Evolutionary conservation across 495 filamentous ascomycete species (phyloP), one percentile per base, ranked within the genome.

Genomic region (Glonium stellatum): DNA sequence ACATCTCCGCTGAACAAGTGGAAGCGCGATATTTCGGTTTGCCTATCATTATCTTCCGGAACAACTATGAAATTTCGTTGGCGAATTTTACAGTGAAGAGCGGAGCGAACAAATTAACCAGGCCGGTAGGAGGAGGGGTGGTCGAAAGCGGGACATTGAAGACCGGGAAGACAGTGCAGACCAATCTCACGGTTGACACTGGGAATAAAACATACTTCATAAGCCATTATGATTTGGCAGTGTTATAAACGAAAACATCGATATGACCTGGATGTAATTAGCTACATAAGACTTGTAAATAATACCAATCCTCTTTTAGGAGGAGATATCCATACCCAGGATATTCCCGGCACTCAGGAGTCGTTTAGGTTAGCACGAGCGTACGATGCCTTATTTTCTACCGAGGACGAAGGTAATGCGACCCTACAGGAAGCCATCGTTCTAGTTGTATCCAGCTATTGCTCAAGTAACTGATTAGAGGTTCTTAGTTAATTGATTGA

Each of bases 51-150:
- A 56, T 67, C 9, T 69, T 22, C 31, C 23, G 71, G 25, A 73
- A 72, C 49, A 55, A 59, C 19, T 74, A 76, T 64, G 83, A 85
- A 71, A 80, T 84, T 18, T 65, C 72, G 27, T 57, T 86, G 57
- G 83, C 82, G 1, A 81, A 81, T 58, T 84, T 84, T 66, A 80
- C 79, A n/a, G 79, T 86, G 18, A 69, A 76, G 59, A 72, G 70
- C 19, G 80, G 82, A 0, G 80, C 76, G 37, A 84, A 83, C 63
- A 77, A 69, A 57, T 65, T 86, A 46, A 66, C 68, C 60, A 71
- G 73, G 54, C 76, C 75, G 18, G 67, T 76, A 31, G 73, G 71
- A 21, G 77, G 73, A 8, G 78, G 76, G 0, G 64, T 70, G 0
- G 75, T 79, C 34, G 78, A 75, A 62, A 76, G 74, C 15, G 78